Base-by-base conservation (phyloP, 352 stramenopile genomes). In the Phytophthora tentaculata region DNA sequence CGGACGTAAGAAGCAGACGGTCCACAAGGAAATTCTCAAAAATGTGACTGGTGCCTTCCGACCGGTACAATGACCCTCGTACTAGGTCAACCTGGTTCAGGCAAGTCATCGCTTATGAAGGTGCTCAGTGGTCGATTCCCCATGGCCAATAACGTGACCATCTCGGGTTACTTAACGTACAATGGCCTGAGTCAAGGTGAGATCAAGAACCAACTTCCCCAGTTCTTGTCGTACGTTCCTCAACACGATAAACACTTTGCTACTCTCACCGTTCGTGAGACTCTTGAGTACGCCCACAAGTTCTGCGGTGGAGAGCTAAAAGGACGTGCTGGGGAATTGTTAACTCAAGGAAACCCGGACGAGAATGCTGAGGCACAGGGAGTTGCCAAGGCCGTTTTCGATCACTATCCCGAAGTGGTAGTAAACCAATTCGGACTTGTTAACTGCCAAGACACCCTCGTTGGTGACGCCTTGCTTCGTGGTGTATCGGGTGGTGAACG, bases 401-500 rank as follows among this genome's bases (percentile, higher is more conserved):
- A 81, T n/a, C 66, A 86, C 51, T 85, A 79, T 58, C 80, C 82
- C 5, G 71, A 89, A 12, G 69, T 90, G 24, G 71, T 90, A 0
- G 66, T 77, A 2, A 66, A 84, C 12, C 68, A 84, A 29, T 69
- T 89, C n/a, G 87, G 87, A 2, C 68, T 95, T 20, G 35, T 19
- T 6, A 71, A 77, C 24, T 89, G 82, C 29, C 67, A 88, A 56
- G 60, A 91, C 43, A 94, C 86, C 1, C 77, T 89, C 22, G 74
- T 94, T 1, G 86, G 86, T 20, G 60, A 91, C 47, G 77, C 65
- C 0, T 67, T 93, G 10, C 48, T 82, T 20, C 79, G 81, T 20
- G 86, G 85, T 51, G 74, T 94, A 26, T 92, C 83, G 0, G 85
- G 86, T 17, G 85, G 86, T 10, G 83, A 94, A 23, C 70, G 80